Base-by-base conservation (phyloP, 352 stramenopile genomes). In the Phytophthora pini region DNA sequence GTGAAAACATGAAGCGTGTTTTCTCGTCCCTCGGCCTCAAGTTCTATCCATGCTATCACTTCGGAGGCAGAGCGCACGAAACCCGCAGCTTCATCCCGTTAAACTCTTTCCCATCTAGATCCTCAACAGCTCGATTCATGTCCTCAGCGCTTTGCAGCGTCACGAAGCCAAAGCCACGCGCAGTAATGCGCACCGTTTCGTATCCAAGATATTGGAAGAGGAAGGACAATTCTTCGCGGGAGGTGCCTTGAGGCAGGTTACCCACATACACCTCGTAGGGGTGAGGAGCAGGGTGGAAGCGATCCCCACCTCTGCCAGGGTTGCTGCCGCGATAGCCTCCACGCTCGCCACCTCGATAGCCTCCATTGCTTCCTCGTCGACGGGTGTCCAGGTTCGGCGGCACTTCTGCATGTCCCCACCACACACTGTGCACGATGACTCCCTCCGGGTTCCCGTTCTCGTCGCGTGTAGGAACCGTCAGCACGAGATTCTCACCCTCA, bases 181-280 rank as follows among this genome's bases (percentile, higher is more conserved):
- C 81, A 20, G 87, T 94, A 59, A 94, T 94, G n/a, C 87, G 87
- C 31, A 94, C 86, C 5, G 82, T 92, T 59, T 94, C 87, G 53
- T 89, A 92, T 8, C 82, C 78, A 10, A 93, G 59, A 50, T 94
- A 91, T 61, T 90, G 82, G 57, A 94, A 94, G 34, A 94, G 60
- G 62, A 90, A 92, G 12, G 79, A 86, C 8, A 94, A 71, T 56
- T 94, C 84, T 56, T 92, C 84, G 2, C 87, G 77, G n/a, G 82
- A 88, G 17, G 87, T 92, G 27, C 86, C 87, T 26, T 87, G 84
- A 4, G 87, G 87, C n/a, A 94, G 56, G 43, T 94, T 94, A 22
- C 87, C 87, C 39, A 94, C 87, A 61, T 93, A 94, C 26, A 94
- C 82, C 54, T 94, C 87, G 44, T 79, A 91, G 26, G 86, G 81